These are phyloP conservation scores for Arxiozyma telluris DNA, from an alignment of 1,139 yeast species.

Conservation along the genomic window DNA sequence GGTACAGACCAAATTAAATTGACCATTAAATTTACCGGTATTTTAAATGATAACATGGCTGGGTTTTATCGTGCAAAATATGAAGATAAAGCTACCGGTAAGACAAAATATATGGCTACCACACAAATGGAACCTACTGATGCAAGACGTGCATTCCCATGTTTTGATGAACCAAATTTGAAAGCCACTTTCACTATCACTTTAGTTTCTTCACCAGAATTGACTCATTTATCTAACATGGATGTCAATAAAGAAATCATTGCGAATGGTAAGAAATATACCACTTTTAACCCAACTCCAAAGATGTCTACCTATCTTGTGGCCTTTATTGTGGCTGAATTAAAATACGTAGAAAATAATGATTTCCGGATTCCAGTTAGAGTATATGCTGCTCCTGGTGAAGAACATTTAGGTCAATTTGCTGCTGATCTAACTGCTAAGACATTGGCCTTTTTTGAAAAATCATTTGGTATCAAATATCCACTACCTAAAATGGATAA, in stretches of 20 bases:
- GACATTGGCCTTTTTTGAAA: conserved; percentile 65
- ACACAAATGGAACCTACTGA: conserved; percentile 85
- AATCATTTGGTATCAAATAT: conserved; percentile 61
- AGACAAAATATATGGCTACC: conserved; percentile 56
- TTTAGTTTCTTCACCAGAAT: conserved; percentile 44
- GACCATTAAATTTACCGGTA: conserved; percentile 55
- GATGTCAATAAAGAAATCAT: conserved; percentile 43
- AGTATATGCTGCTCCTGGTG: conserved; percentile 72
- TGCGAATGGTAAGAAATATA: conserved; percentile 46
- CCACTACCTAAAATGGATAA: conserved; percentile 78
- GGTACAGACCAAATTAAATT: conserved; percentile 33
- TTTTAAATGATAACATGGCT: conserved; percentile 65
- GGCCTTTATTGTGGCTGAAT: conserved; percentile 77
- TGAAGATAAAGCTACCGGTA: conserved; percentile 48
- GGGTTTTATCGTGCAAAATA: conserved; percentile 78
- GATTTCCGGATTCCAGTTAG: conserved; percentile 70
- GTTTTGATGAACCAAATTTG: conserved; percentile 70
- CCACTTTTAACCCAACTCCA: conserved; percentile 55
- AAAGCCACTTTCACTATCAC: conserved; percentile 65
- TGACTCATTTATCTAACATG: conserved; percentile 70
- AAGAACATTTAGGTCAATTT: conserved; percentile 54
- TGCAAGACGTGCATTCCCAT: conserved; percentile 78
- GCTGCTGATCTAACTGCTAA: conserved; percentile 68
- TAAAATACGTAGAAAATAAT: conserved; percentile 59
- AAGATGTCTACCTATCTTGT: conserved; percentile 71